These are phyloP conservation scores for Starmerella gropengiesseri DNA, from an alignment of 805 yeast genomes.

Conservation along the genomic window DNA sequence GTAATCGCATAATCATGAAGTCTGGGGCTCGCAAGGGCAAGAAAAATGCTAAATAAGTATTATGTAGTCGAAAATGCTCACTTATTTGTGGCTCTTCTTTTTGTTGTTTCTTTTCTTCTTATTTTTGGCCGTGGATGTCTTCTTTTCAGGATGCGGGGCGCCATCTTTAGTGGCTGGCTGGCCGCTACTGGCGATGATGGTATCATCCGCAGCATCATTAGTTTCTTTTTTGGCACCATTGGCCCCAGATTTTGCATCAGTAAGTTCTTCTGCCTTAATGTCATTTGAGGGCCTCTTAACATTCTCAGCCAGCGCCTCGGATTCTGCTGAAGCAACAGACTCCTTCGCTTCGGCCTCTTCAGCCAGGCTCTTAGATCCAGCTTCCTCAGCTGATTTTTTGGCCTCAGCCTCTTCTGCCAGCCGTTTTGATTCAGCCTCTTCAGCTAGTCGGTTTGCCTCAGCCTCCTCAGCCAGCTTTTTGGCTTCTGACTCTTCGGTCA, in stretches of 20 bases:
- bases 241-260: slow-evolving; percentile 20
- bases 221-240: too few relatives aligned
- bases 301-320: slow-evolving; percentile 20
- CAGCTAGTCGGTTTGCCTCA: slow-evolving; percentile 13
- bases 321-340: slow-evolving; percentile 10
- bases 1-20: slow-evolving; percentile 21
- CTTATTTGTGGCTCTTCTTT: slow-evolving; percentile 13
- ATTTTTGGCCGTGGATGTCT: slow-evolving; percentile 5
- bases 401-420: not conserved
- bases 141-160: too few relatives aligned
- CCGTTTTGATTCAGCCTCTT: slow-evolving; percentile 9
- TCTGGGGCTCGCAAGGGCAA: slow-evolving; percentile 18
- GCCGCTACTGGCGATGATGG: too few relatives aligned
- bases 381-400: not conserved
- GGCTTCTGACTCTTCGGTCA: slow-evolving; percentile 19
- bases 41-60: not conserved
- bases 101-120: slow-evolving; percentile 18
- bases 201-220: too few relatives aligned
- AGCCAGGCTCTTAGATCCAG: not conserved
- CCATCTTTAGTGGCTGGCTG: too few relatives aligned
- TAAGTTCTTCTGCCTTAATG: slow-evolving; percentile 24
- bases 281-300: slow-evolving; percentile 22
- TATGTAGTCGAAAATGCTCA: not conserved
- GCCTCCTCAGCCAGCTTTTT: slow-evolving; percentile 13
- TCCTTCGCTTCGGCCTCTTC: too few relatives aligned